Evolutionary conservation across 192 early-diverging fungal genomes (phyloP).

Genomic region (Entrophospora sp.): DNA sequence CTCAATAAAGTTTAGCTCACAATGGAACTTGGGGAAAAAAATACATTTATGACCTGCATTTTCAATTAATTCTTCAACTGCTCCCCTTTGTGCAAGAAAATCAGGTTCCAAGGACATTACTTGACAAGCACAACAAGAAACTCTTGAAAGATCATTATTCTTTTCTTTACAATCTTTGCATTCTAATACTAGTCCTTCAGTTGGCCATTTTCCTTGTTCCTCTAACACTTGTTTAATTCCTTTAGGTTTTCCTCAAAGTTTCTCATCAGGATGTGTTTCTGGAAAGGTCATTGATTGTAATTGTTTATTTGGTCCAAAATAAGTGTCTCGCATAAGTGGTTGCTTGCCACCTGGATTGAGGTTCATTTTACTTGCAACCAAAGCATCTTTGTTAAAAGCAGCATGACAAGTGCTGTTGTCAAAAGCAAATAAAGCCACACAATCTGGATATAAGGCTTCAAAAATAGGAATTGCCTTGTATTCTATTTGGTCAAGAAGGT

Average conservation of each 20-base stretch:
- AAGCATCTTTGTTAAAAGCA: conserved; percentile 19
- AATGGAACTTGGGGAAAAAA: conserved; percentile 20
- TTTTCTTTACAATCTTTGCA: conserved; percentile 15
- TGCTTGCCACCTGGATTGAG: conserved; percentile 12
- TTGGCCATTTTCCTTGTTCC: conserved; percentile 20
- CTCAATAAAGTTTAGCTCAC: conserved; percentile 23
- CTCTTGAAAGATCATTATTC: not conserved
- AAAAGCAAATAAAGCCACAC: conserved; percentile 24
- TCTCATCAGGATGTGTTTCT: conserved; percentile 9
- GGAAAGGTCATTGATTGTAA: conserved; percentile 21
- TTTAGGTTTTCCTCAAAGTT: conserved; percentile 24
- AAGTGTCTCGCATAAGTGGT: conserved; percentile 10
- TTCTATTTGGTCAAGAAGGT: conserved; percentile 15
- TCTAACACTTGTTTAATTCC: conserved; percentile 25
- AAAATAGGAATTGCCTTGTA: conserved; percentile 20
- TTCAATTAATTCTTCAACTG: conserved; percentile 12
- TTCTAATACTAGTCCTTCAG: not conserved
- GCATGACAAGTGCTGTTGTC: conserved; percentile 24
- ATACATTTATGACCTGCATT: conserved; percentile 9
- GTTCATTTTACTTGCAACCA: conserved; percentile 25
- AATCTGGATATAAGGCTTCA: conserved; percentile 1
- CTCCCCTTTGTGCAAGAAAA: conserved; percentile 3
- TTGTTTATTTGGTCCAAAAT: not conserved
- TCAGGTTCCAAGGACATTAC: conserved; percentile 2
- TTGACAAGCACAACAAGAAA: conserved; percentile 9